Evolutionary conservation across 2,329 filamentous ascomycete genomes (phyloP).

Genomic region (Penicillium sumatraense): DNA sequence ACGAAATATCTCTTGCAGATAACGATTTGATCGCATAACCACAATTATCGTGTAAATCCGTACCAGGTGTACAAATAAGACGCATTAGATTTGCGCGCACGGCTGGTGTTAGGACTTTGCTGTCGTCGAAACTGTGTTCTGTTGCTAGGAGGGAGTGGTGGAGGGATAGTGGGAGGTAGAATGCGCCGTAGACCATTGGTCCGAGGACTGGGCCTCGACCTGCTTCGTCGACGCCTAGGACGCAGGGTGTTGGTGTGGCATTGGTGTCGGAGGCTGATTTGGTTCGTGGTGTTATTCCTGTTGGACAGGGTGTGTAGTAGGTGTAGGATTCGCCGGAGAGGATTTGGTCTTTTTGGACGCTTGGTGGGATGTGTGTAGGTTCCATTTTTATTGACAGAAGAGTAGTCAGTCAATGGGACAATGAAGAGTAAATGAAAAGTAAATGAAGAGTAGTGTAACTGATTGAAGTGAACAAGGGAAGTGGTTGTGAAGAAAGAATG

Average conservation of each 20-base stretch:
- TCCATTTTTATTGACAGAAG: too few relatives aligned
- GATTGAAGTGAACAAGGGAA: too few relatives aligned
- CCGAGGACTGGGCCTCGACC: slow-evolving; percentile 91
- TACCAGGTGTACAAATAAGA: slow-evolving; percentile 68
- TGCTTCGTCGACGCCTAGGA: slow-evolving; percentile 90
- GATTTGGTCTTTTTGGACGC: slow-evolving; percentile 62
- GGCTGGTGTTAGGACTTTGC: slow-evolving; percentile 83
- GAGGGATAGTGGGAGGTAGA: slow-evolving; percentile 70
- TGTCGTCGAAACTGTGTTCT: slow-evolving; percentile 90
- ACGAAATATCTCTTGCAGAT: slow-evolving; percentile 80
- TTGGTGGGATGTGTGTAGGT: too few relatives aligned
- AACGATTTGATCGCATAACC: slow-evolving; percentile 85
- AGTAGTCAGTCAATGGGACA: too few relatives aligned
- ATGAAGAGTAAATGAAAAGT: too few relatives aligned
- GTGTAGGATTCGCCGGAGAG: slow-evolving; percentile 70
- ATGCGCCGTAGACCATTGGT: slow-evolving; percentile 70
- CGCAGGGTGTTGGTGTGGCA: slow-evolving; percentile 63
- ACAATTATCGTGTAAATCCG: slow-evolving; percentile 65
- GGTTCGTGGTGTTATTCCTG: slow-evolving; percentile 57
- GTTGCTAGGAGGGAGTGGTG: slow-evolving; percentile 75
- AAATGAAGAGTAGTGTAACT: too few relatives aligned
- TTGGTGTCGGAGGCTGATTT: slow-evolving; percentile 25
- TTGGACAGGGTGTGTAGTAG: slow-evolving; percentile 72
- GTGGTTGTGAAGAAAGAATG: too few relatives aligned
- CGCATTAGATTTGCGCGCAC: slow-evolving; percentile 75